Evolutionary conservation across 176 grass and related monocot species (phyloP).

Genomic region (Lolium perenne): DNA sequence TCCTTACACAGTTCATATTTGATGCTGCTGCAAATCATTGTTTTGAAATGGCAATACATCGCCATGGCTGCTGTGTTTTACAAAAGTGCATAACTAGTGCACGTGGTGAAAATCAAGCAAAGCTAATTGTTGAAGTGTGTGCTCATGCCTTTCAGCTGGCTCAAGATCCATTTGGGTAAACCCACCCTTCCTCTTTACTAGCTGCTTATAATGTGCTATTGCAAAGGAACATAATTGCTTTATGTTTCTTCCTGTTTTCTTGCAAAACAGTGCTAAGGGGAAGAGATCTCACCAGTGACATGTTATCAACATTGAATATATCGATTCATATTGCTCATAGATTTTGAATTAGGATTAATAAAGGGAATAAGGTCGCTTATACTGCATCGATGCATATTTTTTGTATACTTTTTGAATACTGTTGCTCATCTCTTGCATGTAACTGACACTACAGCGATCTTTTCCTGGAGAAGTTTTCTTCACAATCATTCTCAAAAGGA

Average conservation of each 20-base stretch:
- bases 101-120: slow-evolving; percentile 57
- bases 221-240: not conserved
- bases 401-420: not conserved
- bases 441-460: not conserved
- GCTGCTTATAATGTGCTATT: slow-evolving; percentile 23
- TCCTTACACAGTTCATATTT: slow-evolving; percentile 73
- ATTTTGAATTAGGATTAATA: not conserved
- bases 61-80: slow-evolving; percentile 86
- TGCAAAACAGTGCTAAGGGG: not conserved
- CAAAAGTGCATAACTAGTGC: slow-evolving; percentile 76
- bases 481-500: not conserved
- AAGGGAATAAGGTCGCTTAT: not conserved
- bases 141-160: slow-evolving; percentile 67
- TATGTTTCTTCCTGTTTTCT: not conserved
- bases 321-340: not conserved
- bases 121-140: slow-evolving; percentile 72
- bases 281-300: slow-evolving; percentile 12
- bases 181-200: slow-evolving; percentile 33
- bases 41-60: slow-evolving; percentile 77
- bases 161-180: slow-evolving; percentile 87
- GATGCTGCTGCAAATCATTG: slow-evolving; percentile 70
- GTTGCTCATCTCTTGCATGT: not conserved
- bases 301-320: not conserved
- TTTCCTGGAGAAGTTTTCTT: slow-evolving; percentile 7
- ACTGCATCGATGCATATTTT: not conserved